A percentile compares a stretch with the other conserved stretches of the same genome.
phyloP scores from a whole-genome alignment of 345 rosid species.

The Salix caprea region DNA sequence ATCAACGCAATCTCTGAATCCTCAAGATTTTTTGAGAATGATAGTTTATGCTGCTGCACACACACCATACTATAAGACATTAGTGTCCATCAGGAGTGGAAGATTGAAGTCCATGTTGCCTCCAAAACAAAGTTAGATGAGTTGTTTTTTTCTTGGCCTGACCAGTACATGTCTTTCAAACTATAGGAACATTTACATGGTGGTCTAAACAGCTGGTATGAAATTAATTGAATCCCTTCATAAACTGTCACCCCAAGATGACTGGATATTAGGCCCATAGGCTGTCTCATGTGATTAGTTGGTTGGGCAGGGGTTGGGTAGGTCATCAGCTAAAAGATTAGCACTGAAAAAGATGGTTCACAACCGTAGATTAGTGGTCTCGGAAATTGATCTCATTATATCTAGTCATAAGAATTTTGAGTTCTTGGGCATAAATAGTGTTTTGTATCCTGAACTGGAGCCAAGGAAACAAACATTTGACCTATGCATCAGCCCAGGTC shows the following conservation, averaged over 20 bases:
- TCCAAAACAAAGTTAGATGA: neutral
- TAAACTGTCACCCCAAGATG: neutral
- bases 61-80: neutral
- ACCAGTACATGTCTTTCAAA: neutral
- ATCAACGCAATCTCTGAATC: neutral
- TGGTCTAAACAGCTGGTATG: neutral
- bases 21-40: neutral
- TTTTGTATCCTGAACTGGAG: neutral
- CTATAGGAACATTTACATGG: neutral
- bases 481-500: neutral
- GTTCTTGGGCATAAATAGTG: neutral
- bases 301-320: neutral
- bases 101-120: neutral
- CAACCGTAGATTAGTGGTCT: neutral
- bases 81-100: neutral
- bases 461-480: neutral
- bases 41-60: neutral
- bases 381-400: neutral
- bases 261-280: neutral
- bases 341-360: neutral
- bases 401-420: neutral
- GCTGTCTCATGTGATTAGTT: neutral
- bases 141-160: neutral
- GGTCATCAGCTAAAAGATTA: no score
- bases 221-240: neutral